Conservation (phyloP, 2,329 filamentous ascomycete species). For the Trichoderma gracile region DNA sequence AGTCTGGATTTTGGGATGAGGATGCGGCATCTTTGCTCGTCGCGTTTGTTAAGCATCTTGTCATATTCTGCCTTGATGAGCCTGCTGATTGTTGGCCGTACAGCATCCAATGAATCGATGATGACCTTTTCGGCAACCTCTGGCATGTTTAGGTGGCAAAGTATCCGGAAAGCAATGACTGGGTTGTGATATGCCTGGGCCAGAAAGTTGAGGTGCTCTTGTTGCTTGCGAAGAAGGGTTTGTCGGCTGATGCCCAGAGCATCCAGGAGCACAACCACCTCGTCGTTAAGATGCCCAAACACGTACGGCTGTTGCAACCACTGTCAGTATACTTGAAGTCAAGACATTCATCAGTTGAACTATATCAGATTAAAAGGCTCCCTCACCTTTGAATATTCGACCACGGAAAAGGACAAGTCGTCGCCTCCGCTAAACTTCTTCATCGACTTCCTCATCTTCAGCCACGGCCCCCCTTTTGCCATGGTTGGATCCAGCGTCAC, state of each 20-base stretch:
- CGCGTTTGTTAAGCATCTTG: slow-evolving; percentile 39
- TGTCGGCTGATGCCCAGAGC: slow-evolving; percentile 39
- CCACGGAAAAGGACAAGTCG: slow-evolving; percentile 42
- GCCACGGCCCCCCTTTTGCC: slow-evolving; percentile 24
- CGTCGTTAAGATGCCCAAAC: slow-evolving; percentile 46
- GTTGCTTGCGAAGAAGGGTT: slow-evolving; percentile 40
- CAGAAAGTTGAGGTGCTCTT: slow-evolving; percentile 40
- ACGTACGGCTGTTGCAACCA: slow-evolving; percentile 39
- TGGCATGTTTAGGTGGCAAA: slow-evolving; percentile 37
- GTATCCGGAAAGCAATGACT: slow-evolving; percentile 39
- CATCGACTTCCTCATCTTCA: slow-evolving; percentile 42
- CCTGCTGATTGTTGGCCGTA: slow-evolving; percentile 33
- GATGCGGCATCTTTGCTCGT: slow-evolving; percentile 42
- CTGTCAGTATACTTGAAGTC: background rate
- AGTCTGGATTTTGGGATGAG: slow-evolving; percentile 42
- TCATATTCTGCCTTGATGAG: slow-evolving; percentile 38
- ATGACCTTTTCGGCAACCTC: slow-evolving; percentile 43
- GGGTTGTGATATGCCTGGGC: slow-evolving; percentile 33
- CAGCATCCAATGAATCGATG: slow-evolving; percentile 39
- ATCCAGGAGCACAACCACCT: slow-evolving; percentile 43
- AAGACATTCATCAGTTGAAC: no score
- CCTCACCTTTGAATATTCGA: slow-evolving; percentile 44
- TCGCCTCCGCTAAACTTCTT: slow-evolving; percentile 43
- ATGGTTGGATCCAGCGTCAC: slow-evolving; percentile 41
- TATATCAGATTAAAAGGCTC: no score